These are phyloP conservation scores for Geranium brycei DNA, from an alignment of 345 rosid species.

Conservation along the genomic window DNA sequence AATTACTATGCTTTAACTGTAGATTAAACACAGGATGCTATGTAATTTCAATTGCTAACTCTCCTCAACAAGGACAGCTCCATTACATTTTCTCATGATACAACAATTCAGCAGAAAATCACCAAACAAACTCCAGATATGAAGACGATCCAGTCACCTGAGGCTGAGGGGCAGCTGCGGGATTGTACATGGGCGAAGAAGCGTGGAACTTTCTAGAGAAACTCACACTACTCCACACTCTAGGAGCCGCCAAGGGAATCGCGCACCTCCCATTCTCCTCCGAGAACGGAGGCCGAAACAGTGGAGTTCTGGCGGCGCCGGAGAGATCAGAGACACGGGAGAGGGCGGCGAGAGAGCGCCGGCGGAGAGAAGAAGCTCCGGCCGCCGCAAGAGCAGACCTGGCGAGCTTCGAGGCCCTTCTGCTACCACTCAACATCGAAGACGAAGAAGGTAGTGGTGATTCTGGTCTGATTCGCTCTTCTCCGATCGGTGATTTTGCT, in stretches of 20 bases:
- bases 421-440: slow-evolving; percentile 3
- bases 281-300: background rate
- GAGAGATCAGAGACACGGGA: background rate
- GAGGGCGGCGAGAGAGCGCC: background rate
- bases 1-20: too few species aligned
- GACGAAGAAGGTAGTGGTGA: background rate
- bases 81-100: too few species aligned
- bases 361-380: background rate
- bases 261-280: background rate
- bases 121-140: background rate
- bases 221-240: background rate
- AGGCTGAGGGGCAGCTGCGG: background rate
- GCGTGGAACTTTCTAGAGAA: background rate
- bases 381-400: slow-evolving; percentile 7
- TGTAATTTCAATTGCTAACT: too few species aligned
- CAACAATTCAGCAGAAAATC: too few species aligned
- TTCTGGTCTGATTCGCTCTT: background rate
- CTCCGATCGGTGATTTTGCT: background rate
- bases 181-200: background rate
- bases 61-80: too few species aligned
- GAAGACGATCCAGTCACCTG: background rate
- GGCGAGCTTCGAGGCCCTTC: slow-evolving; percentile 7
- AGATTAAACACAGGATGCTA: too few species aligned
- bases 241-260: background rate
- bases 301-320: background rate